Conservation (phyloP, 768 basidiomycete species). For the Suillus variegatus region DNA sequence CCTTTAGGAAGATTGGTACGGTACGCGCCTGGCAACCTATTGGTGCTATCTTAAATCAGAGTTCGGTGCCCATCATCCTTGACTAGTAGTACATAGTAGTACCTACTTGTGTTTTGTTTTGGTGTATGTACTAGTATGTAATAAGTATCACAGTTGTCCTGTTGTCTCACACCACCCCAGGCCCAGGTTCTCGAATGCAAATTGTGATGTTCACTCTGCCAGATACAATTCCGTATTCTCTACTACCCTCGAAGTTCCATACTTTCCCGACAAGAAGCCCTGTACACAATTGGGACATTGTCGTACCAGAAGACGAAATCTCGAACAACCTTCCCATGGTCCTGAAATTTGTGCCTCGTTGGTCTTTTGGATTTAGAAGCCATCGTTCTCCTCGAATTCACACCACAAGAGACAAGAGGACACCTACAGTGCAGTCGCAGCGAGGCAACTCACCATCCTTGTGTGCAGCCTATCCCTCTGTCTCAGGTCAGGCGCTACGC, state of each 20-base stretch:
- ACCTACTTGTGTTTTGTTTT: neutral
- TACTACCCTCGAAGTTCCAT: too few relatives aligned
- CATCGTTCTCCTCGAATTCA: too few relatives aligned
- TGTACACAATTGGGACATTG: too few relatives aligned
- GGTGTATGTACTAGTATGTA: neutral
- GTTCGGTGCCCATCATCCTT: neutral
- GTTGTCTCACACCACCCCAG: too few relatives aligned
- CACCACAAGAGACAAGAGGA: neutral
- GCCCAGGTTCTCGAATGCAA: too few relatives aligned
- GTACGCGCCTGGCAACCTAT: neutral
- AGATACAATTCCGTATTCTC: too few relatives aligned
- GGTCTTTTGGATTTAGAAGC: too few relatives aligned
- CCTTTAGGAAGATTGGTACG: neutral
- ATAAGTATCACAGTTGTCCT: neutral
- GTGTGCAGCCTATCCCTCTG: neutral
- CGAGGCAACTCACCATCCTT: neutral
- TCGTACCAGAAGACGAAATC: too few relatives aligned
- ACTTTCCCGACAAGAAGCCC: too few relatives aligned
- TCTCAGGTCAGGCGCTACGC: neutral
- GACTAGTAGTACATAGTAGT: neutral
- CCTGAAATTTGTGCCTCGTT: too few relatives aligned
- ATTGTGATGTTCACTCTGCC: too few relatives aligned
- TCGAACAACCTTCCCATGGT: too few relatives aligned
- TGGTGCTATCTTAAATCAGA: neutral
- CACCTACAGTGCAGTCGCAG: neutral